Evolutionary conservation across 352 stramenopile genomes (phyloP), one percentile per base, ranked within the genome.

Genomic region (Phytopythium delawarense): DNA sequence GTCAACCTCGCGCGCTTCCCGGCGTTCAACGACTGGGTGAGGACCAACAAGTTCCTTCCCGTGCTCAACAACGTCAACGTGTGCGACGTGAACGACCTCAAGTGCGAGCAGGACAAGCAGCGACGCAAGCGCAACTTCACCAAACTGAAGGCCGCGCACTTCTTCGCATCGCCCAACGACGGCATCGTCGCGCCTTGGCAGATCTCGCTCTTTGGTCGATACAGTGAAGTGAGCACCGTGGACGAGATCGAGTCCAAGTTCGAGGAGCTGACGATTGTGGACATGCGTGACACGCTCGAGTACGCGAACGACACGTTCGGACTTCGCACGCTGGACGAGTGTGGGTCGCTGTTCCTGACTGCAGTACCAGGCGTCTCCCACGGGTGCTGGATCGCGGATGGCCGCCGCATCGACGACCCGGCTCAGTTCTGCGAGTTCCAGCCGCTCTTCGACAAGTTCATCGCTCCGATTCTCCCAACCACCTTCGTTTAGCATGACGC

Each of bases 71-170:
- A 78, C 40, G 42, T 74, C 18, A 72, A 56, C 52, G 12, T 52
- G 4, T 69, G 57, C n/a, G 54, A 25, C 28, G 25, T 35, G 6
- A 34, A 49, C n/a, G 62, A 63, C 37, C 32, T 57, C 21, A 21
- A 51, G 23, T 70, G 55, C 51, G 53, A 52, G 7, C 42, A 56
- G 2, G 60, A 74, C n/a, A 59, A 73, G 37, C 44, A 63, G 25
- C 69, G 72, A 30, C 74, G 70, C 34, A 74, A 71, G 55, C 6
- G 13, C 62, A 86, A 86, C 62, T 81, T 78, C 59, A 59, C 70
- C 28, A 69, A 64, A 16, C 52, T 81, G 34, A 63, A 63, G 32
- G 56, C 61, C 11, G 74, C 70, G 0, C 66, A 80, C 49, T 81
- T 80, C 61, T 78, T 86, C 44, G 67, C 64, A 0, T 73, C 72